These are phyloP conservation scores for Diaporthe longicolla DNA, from an alignment of 2,329 filamentous ascomycete genomes.

Conservation along the genomic window DNA sequence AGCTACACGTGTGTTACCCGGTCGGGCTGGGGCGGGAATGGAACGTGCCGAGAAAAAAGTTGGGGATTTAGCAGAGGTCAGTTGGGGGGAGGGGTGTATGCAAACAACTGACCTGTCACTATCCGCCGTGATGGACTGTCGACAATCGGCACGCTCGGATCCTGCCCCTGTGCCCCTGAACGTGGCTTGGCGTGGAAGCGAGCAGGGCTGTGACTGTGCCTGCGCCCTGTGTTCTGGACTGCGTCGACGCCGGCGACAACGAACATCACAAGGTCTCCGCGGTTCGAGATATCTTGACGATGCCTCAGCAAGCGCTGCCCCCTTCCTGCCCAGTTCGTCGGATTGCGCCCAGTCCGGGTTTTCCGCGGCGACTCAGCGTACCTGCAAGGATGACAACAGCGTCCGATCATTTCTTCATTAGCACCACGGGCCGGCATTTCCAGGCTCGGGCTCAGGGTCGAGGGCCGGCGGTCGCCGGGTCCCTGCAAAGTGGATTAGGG, in stretches of 20 bases:
- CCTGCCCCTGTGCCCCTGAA: conserved; percentile 28
- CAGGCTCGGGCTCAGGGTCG: neutral
- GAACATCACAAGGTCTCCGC: conserved; percentile 11
- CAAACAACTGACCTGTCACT: conserved; percentile 30
- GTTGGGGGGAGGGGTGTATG: conserved; percentile 7
- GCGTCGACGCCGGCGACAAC: conserved; percentile 14
- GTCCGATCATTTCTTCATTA: neutral
- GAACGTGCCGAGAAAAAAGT: conserved; percentile 28
- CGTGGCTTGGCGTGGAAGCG: neutral
- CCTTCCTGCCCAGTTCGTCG: neutral
- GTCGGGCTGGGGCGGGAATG: conserved; percentile 29
- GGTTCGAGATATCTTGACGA: neutral
- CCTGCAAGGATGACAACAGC: conserved; percentile 22
- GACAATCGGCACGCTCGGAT: conserved; percentile 29
- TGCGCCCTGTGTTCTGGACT: neutral
- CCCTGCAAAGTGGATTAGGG: conserved; percentile 34
- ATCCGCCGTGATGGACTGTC: conserved; percentile 10
- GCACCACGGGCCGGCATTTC: conserved; percentile 15
- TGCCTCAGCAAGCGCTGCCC: conserved; percentile 1
- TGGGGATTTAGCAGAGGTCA: conserved; percentile 2
- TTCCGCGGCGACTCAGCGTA: conserved; percentile 16
- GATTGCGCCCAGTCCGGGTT: neutral
- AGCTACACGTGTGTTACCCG: conserved; percentile 31
- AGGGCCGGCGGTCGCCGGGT: conserved; percentile 37
- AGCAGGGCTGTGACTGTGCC: conserved; percentile 22